Conservation (phyloP, 2,329 filamentous ascomycete species). For the Lachnellula subtilissima region DNA sequence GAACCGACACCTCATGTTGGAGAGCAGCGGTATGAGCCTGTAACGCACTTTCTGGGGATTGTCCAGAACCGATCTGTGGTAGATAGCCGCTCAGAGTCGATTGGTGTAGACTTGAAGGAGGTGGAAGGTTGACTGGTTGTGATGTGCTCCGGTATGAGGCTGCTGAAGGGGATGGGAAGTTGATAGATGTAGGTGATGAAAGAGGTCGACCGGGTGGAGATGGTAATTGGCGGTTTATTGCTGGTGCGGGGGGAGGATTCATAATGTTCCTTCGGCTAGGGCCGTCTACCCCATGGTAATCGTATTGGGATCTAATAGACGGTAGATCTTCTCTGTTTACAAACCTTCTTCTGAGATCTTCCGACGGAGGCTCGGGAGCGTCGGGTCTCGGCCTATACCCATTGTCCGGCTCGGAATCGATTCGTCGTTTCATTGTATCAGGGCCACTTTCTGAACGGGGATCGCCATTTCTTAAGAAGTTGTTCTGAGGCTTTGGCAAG, state of each 20-base stretch:
- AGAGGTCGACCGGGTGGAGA: slow-evolving; percentile 30
- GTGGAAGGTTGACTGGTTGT: slow-evolving; percentile 16
- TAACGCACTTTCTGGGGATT: slow-evolving; percentile 24
- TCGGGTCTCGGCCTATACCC: slow-evolving; percentile 8
- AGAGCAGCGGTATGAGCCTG: slow-evolving; percentile 33
- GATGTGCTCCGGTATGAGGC: slow-evolving; percentile 18
- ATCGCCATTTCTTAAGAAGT: slow-evolving; percentile 7
- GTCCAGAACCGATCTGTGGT: slow-evolving; percentile 22
- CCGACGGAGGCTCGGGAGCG: slow-evolving; percentile 13
- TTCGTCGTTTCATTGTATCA: slow-evolving; percentile 27
- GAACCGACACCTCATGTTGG: slow-evolving; percentile 50
- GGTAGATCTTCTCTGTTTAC: slow-evolving; percentile 19
- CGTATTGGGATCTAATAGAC: slow-evolving; percentile 20
- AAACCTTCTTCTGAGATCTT: slow-evolving; percentile 19
- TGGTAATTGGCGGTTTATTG: slow-evolving; percentile 26
- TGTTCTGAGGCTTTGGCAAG: slow-evolving; percentile 9
- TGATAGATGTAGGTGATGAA: slow-evolving; percentile 27
- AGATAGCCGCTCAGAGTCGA: slow-evolving; percentile 16
- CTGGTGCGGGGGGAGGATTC: slow-evolving; percentile 28
- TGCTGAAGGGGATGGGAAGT: slow-evolving; percentile 25
- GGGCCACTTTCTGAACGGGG: slow-evolving; percentile 14
- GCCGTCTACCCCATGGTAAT: slow-evolving; percentile 15
- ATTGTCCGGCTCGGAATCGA: slow-evolving; percentile 18
- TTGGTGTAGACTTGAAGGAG: slow-evolving; percentile 17
- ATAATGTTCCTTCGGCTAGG: slow-evolving; percentile 19